phyloP scores from a whole-genome alignment of 495 filamentous ascomycete species.

The Saxispiralis lemnorum region DNA sequence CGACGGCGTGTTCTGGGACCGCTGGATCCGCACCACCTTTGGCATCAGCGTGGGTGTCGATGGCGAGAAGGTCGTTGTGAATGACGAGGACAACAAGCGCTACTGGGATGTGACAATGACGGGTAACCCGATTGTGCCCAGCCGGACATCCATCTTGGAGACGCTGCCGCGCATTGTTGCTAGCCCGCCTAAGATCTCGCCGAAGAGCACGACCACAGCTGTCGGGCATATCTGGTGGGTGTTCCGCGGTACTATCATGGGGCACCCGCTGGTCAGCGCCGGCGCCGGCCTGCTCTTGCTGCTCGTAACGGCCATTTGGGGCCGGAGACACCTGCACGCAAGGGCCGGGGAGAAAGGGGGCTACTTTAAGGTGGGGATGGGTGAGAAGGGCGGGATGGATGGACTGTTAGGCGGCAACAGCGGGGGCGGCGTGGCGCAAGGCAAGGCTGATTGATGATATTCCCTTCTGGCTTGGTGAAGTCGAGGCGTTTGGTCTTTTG shows the following conservation, averaged over 20 bases:
- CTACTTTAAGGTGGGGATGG: constrained; percentile 29
- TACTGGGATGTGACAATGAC: constrained; percentile 92
- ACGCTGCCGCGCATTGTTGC: constrained; percentile 62
- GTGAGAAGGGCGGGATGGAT: constrained; percentile 61
- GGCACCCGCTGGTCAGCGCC: constrained; percentile 58
- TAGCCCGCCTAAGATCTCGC: constrained; percentile 59
- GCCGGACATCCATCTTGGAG: constrained; percentile 85
- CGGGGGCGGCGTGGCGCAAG: constrained; percentile 30
- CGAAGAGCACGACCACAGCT: constrained; percentile 59
- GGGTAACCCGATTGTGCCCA: constrained; percentile 71
- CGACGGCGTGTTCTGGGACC: constrained; percentile 91
- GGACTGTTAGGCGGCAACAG: constrained; percentile 42
- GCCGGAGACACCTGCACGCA: constrained; percentile 22
- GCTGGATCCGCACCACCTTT: constrained; percentile 87
- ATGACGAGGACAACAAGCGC: constrained; percentile 87
- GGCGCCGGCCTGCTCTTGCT: constrained; percentile 40
- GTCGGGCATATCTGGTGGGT: constrained; percentile 15
- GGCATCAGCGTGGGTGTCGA: constrained; percentile 61
- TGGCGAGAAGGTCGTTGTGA: constrained; percentile 86
- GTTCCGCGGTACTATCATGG: constrained; percentile 57
- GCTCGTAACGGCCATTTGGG: constrained; percentile 28
- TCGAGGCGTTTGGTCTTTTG: background rate
- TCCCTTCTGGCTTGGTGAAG: background rate
- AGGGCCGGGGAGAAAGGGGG: constrained; percentile 15
- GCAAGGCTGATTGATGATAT: constrained; percentile 53